Evolutionary conservation across 1,139 yeast genomes (phyloP).

Genomic region (Yamadazyma sp.): DNA sequence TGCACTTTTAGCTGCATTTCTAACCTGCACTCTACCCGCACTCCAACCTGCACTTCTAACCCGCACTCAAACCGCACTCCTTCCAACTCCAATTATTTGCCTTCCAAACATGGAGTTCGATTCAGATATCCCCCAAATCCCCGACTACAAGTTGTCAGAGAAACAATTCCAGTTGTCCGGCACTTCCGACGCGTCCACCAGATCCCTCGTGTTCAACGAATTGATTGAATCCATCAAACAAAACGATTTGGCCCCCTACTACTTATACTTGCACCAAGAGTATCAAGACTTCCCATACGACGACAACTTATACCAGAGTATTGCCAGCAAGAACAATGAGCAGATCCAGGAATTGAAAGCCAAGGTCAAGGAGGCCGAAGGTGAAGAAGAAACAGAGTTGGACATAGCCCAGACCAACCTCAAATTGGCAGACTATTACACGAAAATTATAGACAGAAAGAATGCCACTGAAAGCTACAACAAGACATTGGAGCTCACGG

Average conservation of each 20-base stretch:
- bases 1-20: too few relatives aligned
- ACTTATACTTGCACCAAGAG: slow-evolving; percentile 62
- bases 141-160: slow-evolving; percentile 80
- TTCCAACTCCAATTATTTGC: too few relatives aligned
- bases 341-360: slow-evolving; percentile 58
- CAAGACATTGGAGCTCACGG: slow-evolving; percentile 76
- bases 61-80: background rate
- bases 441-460: slow-evolving; percentile 75
- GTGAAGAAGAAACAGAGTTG: slow-evolving; percentile 86
- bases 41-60: background rate
- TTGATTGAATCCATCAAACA: slow-evolving; percentile 55
- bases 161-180: slow-evolving; percentile 60
- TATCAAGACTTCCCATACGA: slow-evolving; percentile 55
- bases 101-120: slow-evolving; percentile 32
- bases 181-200: slow-evolving; percentile 29
- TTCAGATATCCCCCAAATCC: slow-evolving; percentile 61
- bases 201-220: slow-evolving; percentile 39
- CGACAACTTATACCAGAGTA: slow-evolving; percentile 48
- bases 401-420: slow-evolving; percentile 77
- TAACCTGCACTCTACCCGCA: background rate
- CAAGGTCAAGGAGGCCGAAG: slow-evolving; percentile 71
- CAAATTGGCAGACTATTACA: slow-evolving; percentile 84
- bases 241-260: slow-evolving; percentile 81
- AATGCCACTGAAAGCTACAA: slow-evolving; percentile 73
- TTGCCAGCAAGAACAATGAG: slow-evolving; percentile 54